Evolutionary conservation across 2,329 filamentous ascomycete genomes (phyloP).

Genomic region (Colletotrichum brevisporum): DNA sequence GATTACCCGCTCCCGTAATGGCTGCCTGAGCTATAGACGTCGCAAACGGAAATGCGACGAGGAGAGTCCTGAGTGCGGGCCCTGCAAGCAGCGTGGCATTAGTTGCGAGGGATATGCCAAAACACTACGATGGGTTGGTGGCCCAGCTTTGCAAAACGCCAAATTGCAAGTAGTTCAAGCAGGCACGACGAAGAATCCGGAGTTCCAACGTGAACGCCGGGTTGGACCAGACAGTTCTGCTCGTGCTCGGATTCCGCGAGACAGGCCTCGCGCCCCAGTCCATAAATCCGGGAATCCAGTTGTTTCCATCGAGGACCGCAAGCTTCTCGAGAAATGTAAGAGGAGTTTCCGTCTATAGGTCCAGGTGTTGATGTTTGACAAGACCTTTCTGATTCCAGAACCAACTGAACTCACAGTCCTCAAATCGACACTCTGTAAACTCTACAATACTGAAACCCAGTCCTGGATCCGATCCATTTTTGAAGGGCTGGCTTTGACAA

Average conservation of each 20-base stretch:
- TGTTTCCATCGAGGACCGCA: neutral
- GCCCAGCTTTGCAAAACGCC: neutral
- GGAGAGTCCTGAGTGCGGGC: neutral
- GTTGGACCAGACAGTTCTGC: neutral
- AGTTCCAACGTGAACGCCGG: neutral
- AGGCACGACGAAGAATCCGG: no score
- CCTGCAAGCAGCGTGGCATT: neutral
- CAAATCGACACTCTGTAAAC: neutral
- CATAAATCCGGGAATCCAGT: neutral
- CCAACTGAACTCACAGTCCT: neutral
- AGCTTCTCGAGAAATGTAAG: neutral
- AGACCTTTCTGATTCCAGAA: neutral
- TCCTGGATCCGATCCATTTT: conserved; percentile 11
- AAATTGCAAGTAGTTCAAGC: no score
- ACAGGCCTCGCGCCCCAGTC: no score
- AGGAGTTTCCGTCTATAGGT: neutral
- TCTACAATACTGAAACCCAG: neutral
- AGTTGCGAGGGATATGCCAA: neutral
- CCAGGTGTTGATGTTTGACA: neutral
- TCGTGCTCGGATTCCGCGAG: neutral
- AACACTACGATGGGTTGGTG: neutral
- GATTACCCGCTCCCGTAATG: neutral
- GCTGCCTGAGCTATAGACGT: conserved; percentile 3
- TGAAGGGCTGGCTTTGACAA: neutral
- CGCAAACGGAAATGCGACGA: conserved; percentile 2